phyloP scores from a whole-genome alignment of 2,329 filamentous ascomycete genomes.

The Monosporascus sp. region DNA sequence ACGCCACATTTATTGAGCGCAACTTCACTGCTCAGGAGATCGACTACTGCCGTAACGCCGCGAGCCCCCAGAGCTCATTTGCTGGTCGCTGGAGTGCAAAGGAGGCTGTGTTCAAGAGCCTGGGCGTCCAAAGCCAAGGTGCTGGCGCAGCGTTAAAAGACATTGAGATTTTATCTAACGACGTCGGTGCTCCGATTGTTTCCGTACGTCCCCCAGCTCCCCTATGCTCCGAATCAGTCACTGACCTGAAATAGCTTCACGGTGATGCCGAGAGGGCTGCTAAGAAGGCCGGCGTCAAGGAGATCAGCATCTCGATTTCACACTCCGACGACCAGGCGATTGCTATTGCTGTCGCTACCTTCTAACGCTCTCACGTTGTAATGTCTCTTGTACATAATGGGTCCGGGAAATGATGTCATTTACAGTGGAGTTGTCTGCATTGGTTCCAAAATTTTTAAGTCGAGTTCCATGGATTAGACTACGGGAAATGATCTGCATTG shows the following conservation, averaged over 20 bases:
- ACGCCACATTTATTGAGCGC: constrained; percentile 87
- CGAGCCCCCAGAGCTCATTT: constrained; percentile 82
- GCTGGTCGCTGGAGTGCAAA: constrained; percentile 96
- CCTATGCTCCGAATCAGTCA: constrained; percentile 6
- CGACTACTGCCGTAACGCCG: constrained; percentile 75
- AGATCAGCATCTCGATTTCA: constrained; percentile 88
- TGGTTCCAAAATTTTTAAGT: background rate
- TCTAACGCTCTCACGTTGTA: constrained; percentile 41
- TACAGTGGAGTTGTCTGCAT: background rate
- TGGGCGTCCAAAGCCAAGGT: constrained; percentile 81
- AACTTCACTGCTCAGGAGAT: constrained; percentile 89
- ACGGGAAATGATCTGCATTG: no score
- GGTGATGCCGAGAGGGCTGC: constrained; percentile 80
- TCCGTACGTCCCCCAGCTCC: constrained; percentile 56
- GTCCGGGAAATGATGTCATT: background rate
- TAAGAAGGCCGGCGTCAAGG: constrained; percentile 80
- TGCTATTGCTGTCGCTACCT: constrained; percentile 81
- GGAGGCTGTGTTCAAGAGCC: constrained; percentile 96
- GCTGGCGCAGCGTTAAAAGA: constrained; percentile 87
- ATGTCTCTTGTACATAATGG: background rate
- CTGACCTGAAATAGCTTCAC: constrained; percentile 62
- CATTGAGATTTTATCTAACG: constrained; percentile 83
- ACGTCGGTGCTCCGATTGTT: constrained; percentile 77
- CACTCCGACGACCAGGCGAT: constrained; percentile 93
- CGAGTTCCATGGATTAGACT: no score